Conservation (phyloP, 768 basidiomycete genomes). For the Psilocybe sp. region DNA sequence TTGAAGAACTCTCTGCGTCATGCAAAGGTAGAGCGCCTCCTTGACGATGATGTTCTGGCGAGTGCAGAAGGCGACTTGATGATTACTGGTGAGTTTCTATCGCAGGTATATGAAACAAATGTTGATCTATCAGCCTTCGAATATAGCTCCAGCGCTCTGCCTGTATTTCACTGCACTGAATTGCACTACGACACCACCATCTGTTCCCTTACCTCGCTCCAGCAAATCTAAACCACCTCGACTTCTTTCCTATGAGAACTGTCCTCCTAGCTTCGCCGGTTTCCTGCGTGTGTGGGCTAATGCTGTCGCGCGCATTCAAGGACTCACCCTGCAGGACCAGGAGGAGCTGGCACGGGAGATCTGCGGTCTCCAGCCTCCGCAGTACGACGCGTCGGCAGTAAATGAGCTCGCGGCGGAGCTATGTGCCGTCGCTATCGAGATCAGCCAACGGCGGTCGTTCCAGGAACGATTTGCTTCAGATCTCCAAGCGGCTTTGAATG, state of each 20-base stretch:
- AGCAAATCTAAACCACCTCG: slow-evolving; percentile 34
- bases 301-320: slow-evolving; percentile 63
- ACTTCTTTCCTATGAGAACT: slow-evolving; percentile 64
- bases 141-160: slow-evolving; percentile 71
- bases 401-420: slow-evolving; percentile 74
- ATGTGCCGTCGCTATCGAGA: slow-evolving; percentile 84
- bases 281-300: slow-evolving; percentile 76
- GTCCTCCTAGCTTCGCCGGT: slow-evolving; percentile 62
- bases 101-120: neutral
- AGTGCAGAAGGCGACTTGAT: slow-evolving; percentile 82
- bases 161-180: slow-evolving; percentile 83
- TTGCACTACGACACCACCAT: slow-evolving; percentile 72
- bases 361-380: slow-evolving; percentile 56
- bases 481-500: slow-evolving; percentile 77
- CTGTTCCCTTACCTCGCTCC: slow-evolving; percentile 70
- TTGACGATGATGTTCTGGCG: slow-evolving; percentile 71
- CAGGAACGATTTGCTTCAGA: slow-evolving; percentile 76
- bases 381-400: slow-evolving; percentile 39
- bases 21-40: slow-evolving; percentile 71
- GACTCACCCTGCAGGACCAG: slow-evolving; percentile 58
- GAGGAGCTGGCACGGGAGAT: slow-evolving; percentile 84
- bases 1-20: slow-evolving; percentile 76
- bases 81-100: slow-evolving; percentile 60
- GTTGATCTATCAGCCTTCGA: neutral
- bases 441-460: slow-evolving; percentile 80